phyloP scores from a whole-genome alignment of 306 rosid species.

The Cicer cuneatum region DNA sequence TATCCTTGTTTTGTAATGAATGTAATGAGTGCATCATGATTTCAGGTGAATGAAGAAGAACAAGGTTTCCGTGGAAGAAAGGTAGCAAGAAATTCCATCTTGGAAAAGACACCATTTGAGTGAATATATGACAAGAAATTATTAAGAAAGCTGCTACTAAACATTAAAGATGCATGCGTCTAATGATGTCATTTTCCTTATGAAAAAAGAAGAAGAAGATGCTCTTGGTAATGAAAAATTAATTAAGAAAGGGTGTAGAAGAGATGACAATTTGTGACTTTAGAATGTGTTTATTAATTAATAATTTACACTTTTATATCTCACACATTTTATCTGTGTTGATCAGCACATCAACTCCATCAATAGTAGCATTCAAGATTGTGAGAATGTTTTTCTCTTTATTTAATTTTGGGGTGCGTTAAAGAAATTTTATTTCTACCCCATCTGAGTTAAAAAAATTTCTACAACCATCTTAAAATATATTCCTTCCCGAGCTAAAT shows the following conservation, averaged over 20 bases:
- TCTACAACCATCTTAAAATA: too few relatives aligned
- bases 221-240: conserved; percentile 61
- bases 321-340: conserved; percentile 20
- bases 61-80: conserved; percentile 59
- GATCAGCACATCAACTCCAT: neutral
- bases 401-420: neutral
- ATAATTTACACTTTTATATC: conserved; percentile 32
- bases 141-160: conserved; percentile 36
- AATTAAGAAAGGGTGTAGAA: conserved; percentile 35
- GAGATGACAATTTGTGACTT: conserved; percentile 42
- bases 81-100: conserved; percentile 52
- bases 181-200: conserved; percentile 43
- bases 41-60: conserved; percentile 64
- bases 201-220: conserved; percentile 39
- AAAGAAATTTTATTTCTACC: too few relatives aligned
- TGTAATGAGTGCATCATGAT: conserved; percentile 43
- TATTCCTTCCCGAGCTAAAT: too few relatives aligned
- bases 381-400: conserved; percentile 4
- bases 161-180: conserved; percentile 39
- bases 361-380: conserved; percentile 19
- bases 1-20: neutral
- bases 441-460: too few relatives aligned
- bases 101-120: conserved; percentile 55
- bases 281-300: conserved; percentile 41
- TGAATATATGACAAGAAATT: conserved; percentile 45